Evolutionary conservation across 2,329 filamentous ascomycete species (phyloP).

Genomic region (Parafenestella ontariensis): DNA sequence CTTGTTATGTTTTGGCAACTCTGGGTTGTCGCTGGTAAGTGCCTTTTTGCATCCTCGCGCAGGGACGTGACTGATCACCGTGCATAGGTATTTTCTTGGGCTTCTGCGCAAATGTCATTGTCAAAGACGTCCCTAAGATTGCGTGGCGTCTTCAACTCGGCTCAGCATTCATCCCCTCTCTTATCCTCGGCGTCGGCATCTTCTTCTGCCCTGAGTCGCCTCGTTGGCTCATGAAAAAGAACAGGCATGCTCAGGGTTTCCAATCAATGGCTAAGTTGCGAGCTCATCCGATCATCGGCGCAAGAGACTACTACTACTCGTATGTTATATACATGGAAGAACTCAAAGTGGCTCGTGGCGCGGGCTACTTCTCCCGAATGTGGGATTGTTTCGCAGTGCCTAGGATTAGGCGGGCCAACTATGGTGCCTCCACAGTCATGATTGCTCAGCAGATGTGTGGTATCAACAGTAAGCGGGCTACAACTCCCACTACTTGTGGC

Average conservation of each 20-base stretch:
- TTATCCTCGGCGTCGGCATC: conserved; percentile 45
- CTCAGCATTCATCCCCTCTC: conserved; percentile 49
- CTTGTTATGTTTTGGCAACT: conserved; percentile 52
- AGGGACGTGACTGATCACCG: conserved; percentile 11
- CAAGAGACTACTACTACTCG: conserved; percentile 49
- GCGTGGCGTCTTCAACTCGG: conserved; percentile 48
- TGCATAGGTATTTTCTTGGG: conserved; percentile 52
- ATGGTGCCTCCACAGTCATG: conserved; percentile 51
- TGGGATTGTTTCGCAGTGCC: conserved; percentile 56
- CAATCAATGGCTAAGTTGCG: conserved; percentile 55
- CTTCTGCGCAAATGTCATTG: conserved; percentile 58
- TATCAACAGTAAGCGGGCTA: conserved; percentile 61
- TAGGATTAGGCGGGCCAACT: conserved; percentile 47
- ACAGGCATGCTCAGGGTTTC: conserved; percentile 52
- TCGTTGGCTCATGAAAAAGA: conserved; percentile 50
- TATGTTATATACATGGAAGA: conserved; percentile 47
- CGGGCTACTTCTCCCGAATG: conserved; percentile 52
- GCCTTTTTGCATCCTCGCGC: conserved; percentile 14
- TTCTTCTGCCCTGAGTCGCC: conserved; percentile 50
- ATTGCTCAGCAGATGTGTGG: conserved; percentile 51
- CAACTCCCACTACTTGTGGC: neutral
- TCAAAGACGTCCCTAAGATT: conserved; percentile 48
- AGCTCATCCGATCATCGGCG: conserved; percentile 43
- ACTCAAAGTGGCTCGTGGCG: conserved; percentile 38
- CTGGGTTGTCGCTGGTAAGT: conserved; percentile 43